phyloP scores from a whole-genome alignment of 805 yeast genomes.

The Pichia insulana region DNA sequence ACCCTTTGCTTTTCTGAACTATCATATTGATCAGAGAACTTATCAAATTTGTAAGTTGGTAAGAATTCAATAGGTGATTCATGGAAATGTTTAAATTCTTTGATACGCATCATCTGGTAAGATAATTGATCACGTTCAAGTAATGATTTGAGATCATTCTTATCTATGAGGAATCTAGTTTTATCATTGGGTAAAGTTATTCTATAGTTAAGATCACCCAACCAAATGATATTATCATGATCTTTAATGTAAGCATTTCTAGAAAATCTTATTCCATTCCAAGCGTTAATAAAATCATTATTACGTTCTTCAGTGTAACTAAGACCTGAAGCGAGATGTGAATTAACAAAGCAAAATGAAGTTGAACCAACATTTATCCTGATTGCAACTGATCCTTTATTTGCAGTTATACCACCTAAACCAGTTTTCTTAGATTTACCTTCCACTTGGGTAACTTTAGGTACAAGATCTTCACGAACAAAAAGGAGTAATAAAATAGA shows the following conservation, averaged over 20 bases:
- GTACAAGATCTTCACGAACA: slow-evolving; percentile 41
- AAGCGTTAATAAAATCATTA: slow-evolving; percentile 70
- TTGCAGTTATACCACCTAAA: slow-evolving; percentile 93
- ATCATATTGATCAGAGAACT: slow-evolving; percentile 73
- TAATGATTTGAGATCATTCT: slow-evolving; percentile 39
- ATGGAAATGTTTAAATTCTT: slow-evolving; percentile 64
- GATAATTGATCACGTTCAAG: slow-evolving; percentile 72
- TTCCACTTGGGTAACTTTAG: slow-evolving; percentile 67
- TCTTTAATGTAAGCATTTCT: slow-evolving; percentile 69
- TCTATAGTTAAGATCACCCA: slow-evolving; percentile 91
- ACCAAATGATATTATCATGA: slow-evolving; percentile 85
- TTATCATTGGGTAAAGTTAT: slow-evolving; percentile 63
- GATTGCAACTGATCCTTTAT: slow-evolving; percentile 93
- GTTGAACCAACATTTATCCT: slow-evolving; percentile 77
- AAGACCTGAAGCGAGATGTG: slow-evolving; percentile 92
- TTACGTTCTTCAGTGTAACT: slow-evolving; percentile 76
- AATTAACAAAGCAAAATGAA: slow-evolving; percentile 74
- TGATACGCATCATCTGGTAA: slow-evolving; percentile 60
- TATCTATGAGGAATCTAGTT: slow-evolving; percentile 48
- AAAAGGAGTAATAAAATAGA: slow-evolving; percentile 58
- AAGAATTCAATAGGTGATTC: slow-evolving; percentile 71
- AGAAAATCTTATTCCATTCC: slow-evolving; percentile 68
- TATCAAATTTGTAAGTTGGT: slow-evolving; percentile 91
- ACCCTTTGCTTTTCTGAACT: slow-evolving; percentile 85
- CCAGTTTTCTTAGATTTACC: slow-evolving; percentile 97